phyloP scores from a whole-genome alignment of 257 asterid genomes.

The Solanum corneliomulleri region DNA sequence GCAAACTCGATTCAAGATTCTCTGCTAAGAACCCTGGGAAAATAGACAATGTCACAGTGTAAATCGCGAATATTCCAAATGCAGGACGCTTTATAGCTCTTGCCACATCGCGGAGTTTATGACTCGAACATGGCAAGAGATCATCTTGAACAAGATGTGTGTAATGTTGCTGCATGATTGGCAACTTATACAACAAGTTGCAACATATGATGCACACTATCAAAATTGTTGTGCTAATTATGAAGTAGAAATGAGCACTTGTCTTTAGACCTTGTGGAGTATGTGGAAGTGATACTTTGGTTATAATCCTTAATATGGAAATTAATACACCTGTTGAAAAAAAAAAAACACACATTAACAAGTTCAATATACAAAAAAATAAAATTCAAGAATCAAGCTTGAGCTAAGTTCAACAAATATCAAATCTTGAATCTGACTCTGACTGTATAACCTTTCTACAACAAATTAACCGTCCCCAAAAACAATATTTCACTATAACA shows the following conservation, averaged over 20 bases:
- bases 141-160: constrained; percentile 5
- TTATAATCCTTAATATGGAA: constrained; percentile 42
- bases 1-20: constrained; percentile 26
- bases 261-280: constrained; percentile 52
- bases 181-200: constrained; percentile 41
- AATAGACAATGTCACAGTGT: constrained; percentile 62
- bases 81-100: constrained; percentile 40
- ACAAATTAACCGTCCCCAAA: no score
- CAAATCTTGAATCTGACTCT: neutral
- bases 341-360: neutral
- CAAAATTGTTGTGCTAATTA: constrained; percentile 29
- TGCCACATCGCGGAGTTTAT: constrained; percentile 19
- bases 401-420: neutral
- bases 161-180: constrained; percentile 40
- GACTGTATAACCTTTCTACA: no score
- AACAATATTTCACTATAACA: no score
- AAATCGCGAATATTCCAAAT: constrained; percentile 46
- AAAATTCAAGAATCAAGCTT: neutral
- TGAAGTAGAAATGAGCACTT: constrained; percentile 60
- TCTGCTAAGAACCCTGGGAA: constrained; percentile 74
- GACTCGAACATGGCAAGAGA: constrained; percentile 3
- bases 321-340: constrained; percentile 49
- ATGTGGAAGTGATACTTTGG: constrained; percentile 68
- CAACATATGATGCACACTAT: constrained; percentile 39
- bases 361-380: neutral